Evolutionary conservation across 495 filamentous ascomycete genomes (phyloP).

Genomic region (Podospora australis): DNA sequence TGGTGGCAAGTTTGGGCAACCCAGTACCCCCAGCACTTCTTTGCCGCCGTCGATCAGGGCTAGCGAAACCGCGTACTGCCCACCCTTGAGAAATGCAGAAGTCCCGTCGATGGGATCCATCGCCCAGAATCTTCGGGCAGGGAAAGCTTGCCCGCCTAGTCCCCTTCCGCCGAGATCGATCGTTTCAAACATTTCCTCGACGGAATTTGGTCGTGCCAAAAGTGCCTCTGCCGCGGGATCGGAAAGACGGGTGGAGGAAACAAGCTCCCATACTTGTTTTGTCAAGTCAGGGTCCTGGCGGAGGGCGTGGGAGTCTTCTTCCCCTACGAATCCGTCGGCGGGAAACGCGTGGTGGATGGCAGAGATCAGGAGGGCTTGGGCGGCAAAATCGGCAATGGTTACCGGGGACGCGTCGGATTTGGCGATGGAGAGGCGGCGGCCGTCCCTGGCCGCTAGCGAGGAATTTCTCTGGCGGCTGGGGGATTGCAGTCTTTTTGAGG

Average conservation of each 20-base stretch:
- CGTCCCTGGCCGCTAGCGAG: not conserved
- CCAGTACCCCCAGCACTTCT: conserved; percentile 50
- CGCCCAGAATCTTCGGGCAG: conserved; percentile 42
- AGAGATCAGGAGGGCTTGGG: conserved; percentile 50
- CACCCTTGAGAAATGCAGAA: conserved; percentile 46
- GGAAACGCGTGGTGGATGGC: conserved; percentile 47
- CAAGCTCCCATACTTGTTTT: conserved; percentile 44
- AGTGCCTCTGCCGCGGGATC: conserved; percentile 33
- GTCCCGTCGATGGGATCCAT: conserved; percentile 60
- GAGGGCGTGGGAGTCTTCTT: conserved; percentile 46
- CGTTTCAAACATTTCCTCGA: conserved; percentile 46
- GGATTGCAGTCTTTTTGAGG: not conserved
- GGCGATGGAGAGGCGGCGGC: conserved; percentile 26
- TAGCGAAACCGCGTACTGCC: conserved; percentile 55
- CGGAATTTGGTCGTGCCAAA: conserved; percentile 31
- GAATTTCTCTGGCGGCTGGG: not conserved
- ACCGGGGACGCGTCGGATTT: conserved; percentile 50
- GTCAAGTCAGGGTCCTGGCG: conserved; percentile 39
- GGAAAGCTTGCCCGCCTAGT: conserved; percentile 19
- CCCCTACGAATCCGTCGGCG: conserved; percentile 45
- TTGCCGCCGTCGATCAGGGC: conserved; percentile 46
- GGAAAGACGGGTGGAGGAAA: conserved; percentile 31
- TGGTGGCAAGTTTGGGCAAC: conserved; percentile 50
- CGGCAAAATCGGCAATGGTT: conserved; percentile 52
- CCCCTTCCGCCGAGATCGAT: conserved; percentile 50